These are phyloP conservation scores for Chamaecyparis obtusa DNA, from an alignment of 75 land plant genomes.

Conservation along the genomic window DNA sequence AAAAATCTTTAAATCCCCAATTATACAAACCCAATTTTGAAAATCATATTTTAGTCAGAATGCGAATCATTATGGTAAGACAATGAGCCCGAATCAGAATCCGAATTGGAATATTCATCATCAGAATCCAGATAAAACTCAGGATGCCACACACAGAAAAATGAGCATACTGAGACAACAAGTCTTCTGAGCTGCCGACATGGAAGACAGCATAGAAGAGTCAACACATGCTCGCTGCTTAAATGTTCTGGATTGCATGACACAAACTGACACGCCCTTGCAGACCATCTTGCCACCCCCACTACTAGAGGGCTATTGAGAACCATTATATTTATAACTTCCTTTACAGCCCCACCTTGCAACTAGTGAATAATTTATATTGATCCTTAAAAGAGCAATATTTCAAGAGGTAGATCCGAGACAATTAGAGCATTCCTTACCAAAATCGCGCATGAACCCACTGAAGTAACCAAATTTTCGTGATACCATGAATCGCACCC, in stretches of 20 bases:
- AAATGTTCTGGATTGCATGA: slow-evolving; percentile 54
- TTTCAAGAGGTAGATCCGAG: neutral
- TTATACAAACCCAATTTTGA: neutral
- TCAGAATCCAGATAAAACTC: slow-evolving; percentile 11
- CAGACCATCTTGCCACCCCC: slow-evolving; percentile 37
- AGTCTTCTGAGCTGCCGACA: slow-evolving; percentile 27
- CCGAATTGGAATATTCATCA: neutral
- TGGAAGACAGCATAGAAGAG: slow-evolving; percentile 45
- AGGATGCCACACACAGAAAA: slow-evolving; percentile 21
- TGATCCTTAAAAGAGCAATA: neutral
- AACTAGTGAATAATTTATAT: neutral
- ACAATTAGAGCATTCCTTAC: neutral
- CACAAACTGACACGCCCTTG: slow-evolving; percentile 35
- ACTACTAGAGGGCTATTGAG: slow-evolving; percentile 28
- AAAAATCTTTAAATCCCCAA: neutral
- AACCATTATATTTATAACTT: slow-evolving; percentile 26
- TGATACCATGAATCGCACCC: neutral
- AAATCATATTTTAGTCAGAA: slow-evolving; percentile 15
- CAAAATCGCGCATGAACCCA: neutral
- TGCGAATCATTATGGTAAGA: slow-evolving; percentile 22
- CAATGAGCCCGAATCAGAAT: neutral
- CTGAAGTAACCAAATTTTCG: neutral
- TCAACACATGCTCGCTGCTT: slow-evolving; percentile 27
- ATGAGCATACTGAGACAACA: slow-evolving; percentile 27
- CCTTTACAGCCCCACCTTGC: neutral